Evolutionary conservation across 2,329 filamentous ascomycete species (phyloP), one percentile per base, ranked within the genome.

Genomic region (Hypomyces rosellus): DNA sequence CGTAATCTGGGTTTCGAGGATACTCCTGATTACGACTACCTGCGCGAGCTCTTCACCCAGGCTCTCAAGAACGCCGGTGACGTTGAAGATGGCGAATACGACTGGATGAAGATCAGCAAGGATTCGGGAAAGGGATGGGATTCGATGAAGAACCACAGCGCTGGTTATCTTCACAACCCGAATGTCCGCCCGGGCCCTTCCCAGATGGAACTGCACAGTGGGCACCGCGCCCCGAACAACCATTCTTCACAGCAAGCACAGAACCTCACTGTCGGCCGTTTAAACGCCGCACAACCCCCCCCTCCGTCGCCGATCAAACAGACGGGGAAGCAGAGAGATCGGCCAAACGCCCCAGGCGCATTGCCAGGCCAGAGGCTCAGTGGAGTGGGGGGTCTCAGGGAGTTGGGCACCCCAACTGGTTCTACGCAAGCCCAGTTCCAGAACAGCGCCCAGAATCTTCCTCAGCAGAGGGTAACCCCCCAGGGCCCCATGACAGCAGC

Each of bases 1-100:
- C 89, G 93, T 58, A 97, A 97, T 71, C 84, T 99, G 45, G 93
- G 93, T 51, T 99, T 99, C 66, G 93, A 99, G 72, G 93, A 99
- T 65, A 96, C 90, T 0, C 93, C 93, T 25, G 93, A 99, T 72
- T 99, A 99, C 74, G 93, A 97, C 69, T 96, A 96, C 71, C 81
- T 97, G 52, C 88, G 93, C 45, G 92, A 96, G 65, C 83, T 99
- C 50, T 96, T 99, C 74, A 96, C 92, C 1, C 89, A 96, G 71
- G 89, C 92, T 16, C 80, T 97, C 57, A 96, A 96, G 80, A 92
- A 90, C 67, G 87, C 88, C 2, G 91, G 91, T 50, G 91, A 96
- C 62, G 85, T 96, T 8, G 93, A 97, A 68, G 93, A 99, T 70
- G 93, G 93, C 64, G 92, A 97, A 69, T 99, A 97, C 70, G 93